A percentile compares a stretch with the other conserved stretches of the same genome.
These are phyloP conservation scores for Ascochyta koolunga DNA, from an alignment of 2,329 filamentous ascomycete genomes.

Conservation along the genomic window DNA sequence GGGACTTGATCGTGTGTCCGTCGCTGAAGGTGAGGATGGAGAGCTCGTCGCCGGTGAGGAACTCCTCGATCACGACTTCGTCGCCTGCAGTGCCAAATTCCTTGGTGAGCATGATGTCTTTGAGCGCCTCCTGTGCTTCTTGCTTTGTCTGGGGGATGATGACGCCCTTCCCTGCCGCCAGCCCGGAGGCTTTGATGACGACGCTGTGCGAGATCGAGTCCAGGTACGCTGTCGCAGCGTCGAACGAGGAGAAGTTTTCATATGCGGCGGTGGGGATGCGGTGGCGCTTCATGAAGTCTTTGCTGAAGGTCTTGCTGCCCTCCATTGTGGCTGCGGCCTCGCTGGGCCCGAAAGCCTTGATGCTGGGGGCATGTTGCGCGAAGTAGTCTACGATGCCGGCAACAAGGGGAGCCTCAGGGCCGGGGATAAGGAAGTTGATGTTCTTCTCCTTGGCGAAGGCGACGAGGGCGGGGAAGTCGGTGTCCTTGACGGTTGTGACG, in stretches of 20 bases:
- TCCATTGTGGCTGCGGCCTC: constrained; percentile 87
- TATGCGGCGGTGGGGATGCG: constrained; percentile 90
- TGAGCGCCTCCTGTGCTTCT: constrained; percentile 81
- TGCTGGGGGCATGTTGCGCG: constrained; percentile 59
- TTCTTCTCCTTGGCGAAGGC: constrained; percentile 73
- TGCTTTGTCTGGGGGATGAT: constrained; percentile 82
- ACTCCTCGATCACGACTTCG: constrained; percentile 96
- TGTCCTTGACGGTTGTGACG: constrained; percentile 68
- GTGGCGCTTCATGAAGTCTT: constrained; percentile 95
- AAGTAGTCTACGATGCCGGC: constrained; percentile 89
- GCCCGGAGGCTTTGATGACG: constrained; percentile 91
- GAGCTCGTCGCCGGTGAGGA: constrained; percentile 87
- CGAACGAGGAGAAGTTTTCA: constrained; percentile 83
- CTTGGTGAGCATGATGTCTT: constrained; percentile 87
- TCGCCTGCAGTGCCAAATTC: constrained; percentile 87
- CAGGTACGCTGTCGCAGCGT: constrained; percentile 74
- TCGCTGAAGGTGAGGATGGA: constrained; percentile 92
- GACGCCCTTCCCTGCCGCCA: constrained; percentile 95
- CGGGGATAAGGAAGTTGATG: constrained; percentile 84
- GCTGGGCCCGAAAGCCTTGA: constrained; percentile 84
- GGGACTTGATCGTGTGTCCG: constrained; percentile 79
- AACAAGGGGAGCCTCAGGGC: constrained; percentile 92
- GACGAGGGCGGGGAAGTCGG: constrained; percentile 80
- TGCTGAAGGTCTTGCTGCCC: constrained; percentile 95
- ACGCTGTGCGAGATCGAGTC: constrained; percentile 44